phyloP scores from a whole-genome alignment of 495 filamentous ascomycete genomes.

The Neurospora cerealis region DNA sequence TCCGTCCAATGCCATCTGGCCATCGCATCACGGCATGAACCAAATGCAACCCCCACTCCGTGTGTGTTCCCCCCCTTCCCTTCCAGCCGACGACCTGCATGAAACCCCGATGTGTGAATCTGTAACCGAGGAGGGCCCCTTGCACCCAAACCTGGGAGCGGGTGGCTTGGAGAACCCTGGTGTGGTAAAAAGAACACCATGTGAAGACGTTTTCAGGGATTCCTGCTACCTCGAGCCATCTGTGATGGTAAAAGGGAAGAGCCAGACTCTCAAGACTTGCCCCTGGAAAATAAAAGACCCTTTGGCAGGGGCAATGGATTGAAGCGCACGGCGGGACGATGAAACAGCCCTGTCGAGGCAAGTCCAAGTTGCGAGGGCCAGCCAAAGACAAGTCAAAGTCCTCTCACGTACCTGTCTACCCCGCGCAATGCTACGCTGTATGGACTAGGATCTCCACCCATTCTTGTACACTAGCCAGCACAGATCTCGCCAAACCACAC shows the following conservation, averaged over 20 bases:
- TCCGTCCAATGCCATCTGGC: neutral
- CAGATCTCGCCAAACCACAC: too few relatives aligned
- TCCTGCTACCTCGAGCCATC: too few relatives aligned
- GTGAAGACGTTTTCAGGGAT: neutral
- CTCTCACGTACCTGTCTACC: neutral
- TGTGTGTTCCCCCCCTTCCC: neutral
- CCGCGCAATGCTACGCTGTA: neutral
- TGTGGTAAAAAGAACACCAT: neutral
- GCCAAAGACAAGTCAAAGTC: neutral
- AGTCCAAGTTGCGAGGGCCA: too few relatives aligned
- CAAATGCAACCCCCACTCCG: neutral
- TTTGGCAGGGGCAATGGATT: neutral
- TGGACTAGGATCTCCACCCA: neutral
- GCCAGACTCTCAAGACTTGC: neutral
- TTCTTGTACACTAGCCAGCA: neutral
- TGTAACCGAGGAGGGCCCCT: neutral
- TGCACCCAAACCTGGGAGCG: neutral
- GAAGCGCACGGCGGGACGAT: neutral
- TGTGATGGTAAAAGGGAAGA: neutral
- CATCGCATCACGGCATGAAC: neutral
- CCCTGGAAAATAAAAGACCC: neutral
- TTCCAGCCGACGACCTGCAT: neutral
- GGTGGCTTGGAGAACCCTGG: neutral
- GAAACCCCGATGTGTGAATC: neutral
- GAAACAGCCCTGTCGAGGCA: neutral